Evolutionary conservation across 176 grass and related monocot genomes (phyloP).

Genomic region (Alopecurus myosuroides): DNA sequence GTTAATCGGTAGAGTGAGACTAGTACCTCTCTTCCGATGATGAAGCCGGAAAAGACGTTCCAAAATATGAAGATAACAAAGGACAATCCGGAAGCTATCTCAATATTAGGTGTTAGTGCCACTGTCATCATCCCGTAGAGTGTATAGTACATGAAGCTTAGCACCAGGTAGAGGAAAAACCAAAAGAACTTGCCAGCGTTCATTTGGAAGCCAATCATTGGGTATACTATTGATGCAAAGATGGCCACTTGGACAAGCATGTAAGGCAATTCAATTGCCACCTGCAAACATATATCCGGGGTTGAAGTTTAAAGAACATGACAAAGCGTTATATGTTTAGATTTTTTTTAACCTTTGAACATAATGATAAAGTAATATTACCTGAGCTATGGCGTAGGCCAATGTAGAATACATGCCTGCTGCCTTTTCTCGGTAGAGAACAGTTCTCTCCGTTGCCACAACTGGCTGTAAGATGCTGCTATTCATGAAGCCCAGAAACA

Average conservation of each 20-base stretch:
- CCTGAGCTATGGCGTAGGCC: constrained; percentile 68
- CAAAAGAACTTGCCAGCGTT: constrained; percentile 46
- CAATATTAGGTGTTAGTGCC: constrained; percentile 61
- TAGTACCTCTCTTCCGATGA: constrained; percentile 58
- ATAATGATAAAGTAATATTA: constrained; percentile 5
- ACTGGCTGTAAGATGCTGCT: constrained; percentile 66
- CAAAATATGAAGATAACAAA: constrained; percentile 74
- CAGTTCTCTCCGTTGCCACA: constrained; percentile 54
- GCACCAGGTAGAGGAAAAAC: constrained; percentile 58
- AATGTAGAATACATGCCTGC: constrained; percentile 73
- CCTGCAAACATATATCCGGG: constrained; percentile 22
- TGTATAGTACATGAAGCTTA: constrained; percentile 72
- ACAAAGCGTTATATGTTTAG: not conserved
- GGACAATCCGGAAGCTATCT: constrained; percentile 63
- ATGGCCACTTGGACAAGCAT: constrained; percentile 57
- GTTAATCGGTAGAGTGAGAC: not conserved
- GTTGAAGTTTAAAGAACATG: not conserved
- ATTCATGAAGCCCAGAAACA: constrained; percentile 79
- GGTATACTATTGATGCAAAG: constrained; percentile 51
- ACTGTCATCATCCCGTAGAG: constrained; percentile 80
- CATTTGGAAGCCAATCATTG: constrained; percentile 67
- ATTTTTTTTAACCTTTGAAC: not conserved
- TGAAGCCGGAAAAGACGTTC: constrained; percentile 73
- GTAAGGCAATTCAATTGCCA: constrained; percentile 53
- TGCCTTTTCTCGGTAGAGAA: constrained; percentile 62